Percentiles rank a stretch among this genome's conserved stretches.
phyloP scores from a whole-genome alignment of 176 grass and related monocot genomes.

The Metroxylon sagu region DNA sequence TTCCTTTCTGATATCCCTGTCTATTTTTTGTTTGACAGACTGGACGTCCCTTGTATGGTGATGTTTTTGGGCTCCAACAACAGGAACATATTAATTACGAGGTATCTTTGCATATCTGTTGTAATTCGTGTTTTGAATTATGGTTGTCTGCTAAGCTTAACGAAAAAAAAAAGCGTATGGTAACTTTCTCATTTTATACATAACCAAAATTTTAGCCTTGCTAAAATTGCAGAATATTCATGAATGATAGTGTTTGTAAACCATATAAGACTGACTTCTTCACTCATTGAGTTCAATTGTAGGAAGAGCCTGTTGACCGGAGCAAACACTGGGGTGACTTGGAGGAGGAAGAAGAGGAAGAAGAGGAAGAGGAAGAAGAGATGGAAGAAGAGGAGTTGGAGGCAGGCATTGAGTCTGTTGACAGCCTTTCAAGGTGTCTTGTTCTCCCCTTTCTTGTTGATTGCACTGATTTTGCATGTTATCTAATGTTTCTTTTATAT shows the following conservation, averaged over 20 bases:
- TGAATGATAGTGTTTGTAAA: no score
- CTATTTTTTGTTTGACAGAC: constrained; percentile 33
- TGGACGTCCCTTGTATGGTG: constrained; percentile 65
- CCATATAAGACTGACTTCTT: no score
- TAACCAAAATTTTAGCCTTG: no score
- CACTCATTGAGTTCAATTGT: no score
- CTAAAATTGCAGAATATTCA: no score
- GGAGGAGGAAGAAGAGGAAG: constrained; percentile 75
- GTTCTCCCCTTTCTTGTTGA: neutral
- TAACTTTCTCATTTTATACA: no score
- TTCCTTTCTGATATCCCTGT: no score
- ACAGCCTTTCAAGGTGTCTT: constrained; percentile 65
- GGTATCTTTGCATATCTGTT: constrained; percentile 20
- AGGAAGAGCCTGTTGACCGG: constrained; percentile 90
- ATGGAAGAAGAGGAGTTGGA: constrained; percentile 81
- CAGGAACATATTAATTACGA: constrained; percentile 87
- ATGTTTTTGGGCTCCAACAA: constrained; percentile 75
- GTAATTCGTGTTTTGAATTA: neutral
- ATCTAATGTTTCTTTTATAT: constrained; percentile 10
- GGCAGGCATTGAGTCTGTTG: constrained; percentile 74
- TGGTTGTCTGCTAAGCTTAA: no score
- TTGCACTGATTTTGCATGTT: no score
- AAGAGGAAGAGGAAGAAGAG: constrained; percentile 33
- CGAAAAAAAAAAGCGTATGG: no score
- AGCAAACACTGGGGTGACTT: constrained; percentile 97